Evolutionary conservation across 345 rosid genomes (phyloP).

Genomic region (Luvunga scandens): DNA sequence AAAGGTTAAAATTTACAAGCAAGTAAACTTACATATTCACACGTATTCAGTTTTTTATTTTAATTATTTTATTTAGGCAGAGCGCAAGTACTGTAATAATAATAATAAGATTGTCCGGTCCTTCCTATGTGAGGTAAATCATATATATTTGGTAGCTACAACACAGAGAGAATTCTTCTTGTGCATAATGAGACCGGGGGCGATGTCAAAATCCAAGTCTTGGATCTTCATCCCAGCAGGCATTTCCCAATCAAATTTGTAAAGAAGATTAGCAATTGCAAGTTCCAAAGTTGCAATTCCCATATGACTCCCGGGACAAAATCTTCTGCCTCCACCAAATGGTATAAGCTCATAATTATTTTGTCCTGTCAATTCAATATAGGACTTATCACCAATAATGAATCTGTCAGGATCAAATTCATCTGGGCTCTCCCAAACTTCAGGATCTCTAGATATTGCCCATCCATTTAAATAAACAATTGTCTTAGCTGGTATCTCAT

Average conservation of each 20-base stretch:
- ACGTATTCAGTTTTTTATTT: too few species aligned
- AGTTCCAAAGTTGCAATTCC: conserved; percentile 13
- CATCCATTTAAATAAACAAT: conserved; percentile 21
- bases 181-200: conserved; percentile 17
- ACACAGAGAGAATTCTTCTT: conserved; percentile 19
- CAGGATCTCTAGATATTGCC: conserved; percentile 27
- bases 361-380: conserved; percentile 21
- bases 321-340: conserved; percentile 33
- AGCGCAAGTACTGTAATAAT: too few species aligned
- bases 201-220: conserved; percentile 5
- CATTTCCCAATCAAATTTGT: conserved; percentile 27
- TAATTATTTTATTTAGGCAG: too few species aligned
- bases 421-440: not conserved
- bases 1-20: too few species aligned
- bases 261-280: conserved; percentile 18
- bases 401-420: conserved; percentile 3
- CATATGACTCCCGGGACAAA: conserved; percentile 20
- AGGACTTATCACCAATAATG: not conserved
- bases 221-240: conserved; percentile 9
- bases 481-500: not conserved
- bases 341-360: conserved; percentile 21
- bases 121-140: too few species aligned
- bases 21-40: too few species aligned
- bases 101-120: too few species aligned
- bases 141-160: not conserved